Conservation (phyloP, 805 yeast species). For the Zygotorulaspora sp. region DNA sequence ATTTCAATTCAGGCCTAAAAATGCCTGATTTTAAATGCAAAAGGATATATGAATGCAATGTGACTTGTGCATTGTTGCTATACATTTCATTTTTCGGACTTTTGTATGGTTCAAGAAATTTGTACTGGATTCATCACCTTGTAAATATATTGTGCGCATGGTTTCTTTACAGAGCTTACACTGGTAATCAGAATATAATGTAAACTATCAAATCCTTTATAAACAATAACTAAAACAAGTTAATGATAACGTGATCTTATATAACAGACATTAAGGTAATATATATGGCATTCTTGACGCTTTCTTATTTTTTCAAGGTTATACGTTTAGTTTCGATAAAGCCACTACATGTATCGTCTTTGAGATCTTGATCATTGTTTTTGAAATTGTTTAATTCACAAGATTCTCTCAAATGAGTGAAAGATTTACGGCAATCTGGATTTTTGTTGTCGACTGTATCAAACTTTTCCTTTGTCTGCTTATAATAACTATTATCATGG, state of each 20-base stretch:
- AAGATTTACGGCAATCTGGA: no score
- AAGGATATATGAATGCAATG: conserved; percentile 26
- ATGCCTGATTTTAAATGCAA: conserved; percentile 37
- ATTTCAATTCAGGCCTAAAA: conserved; percentile 47
- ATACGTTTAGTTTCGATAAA: conserved; percentile 11
- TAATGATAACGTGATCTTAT: no score
- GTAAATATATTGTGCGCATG: conserved; percentile 57
- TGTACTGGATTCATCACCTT: conserved; percentile 81
- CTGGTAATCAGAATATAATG: background rate
- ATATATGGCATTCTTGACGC: no score
- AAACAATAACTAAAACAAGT: no score
- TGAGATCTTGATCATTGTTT: conserved; percentile 23
- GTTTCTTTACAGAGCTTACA: conserved; percentile 13
- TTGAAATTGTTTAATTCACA: conserved; percentile 11
- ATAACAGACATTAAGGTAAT: no score
- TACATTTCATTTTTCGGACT: conserved; percentile 60
- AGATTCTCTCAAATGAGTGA: conserved; percentile 7
- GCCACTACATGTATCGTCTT: conserved; percentile 4
- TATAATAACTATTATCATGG: background rate
- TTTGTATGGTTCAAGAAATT: conserved; percentile 71
- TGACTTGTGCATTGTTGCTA: conserved; percentile 39
- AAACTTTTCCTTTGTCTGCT: no score
- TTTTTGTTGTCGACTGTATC: no score
- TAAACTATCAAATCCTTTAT: no score
- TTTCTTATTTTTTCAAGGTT: conserved; percentile 9